Evolutionary conservation across 306 rosid genomes (phyloP).

Genomic region (Pyrus communis): DNA sequence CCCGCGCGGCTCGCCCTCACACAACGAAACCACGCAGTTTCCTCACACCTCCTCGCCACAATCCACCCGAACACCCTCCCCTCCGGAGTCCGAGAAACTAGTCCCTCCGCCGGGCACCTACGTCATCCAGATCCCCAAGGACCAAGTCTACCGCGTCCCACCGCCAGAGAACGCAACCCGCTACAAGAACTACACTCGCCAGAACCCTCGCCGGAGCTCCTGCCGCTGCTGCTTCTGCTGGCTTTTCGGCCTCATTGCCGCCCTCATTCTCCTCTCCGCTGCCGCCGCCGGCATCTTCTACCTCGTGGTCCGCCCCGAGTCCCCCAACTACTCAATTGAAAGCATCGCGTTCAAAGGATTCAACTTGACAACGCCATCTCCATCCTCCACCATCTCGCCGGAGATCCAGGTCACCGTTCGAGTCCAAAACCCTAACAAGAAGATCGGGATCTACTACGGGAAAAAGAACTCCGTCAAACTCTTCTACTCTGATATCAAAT

Average conservation of each 20-base stretch:
- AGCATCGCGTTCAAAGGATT: slow-evolving; percentile 35
- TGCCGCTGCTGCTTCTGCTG: slow-evolving; percentile 43
- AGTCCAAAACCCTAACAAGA: slow-evolving; percentile 53
- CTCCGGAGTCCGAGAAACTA: slow-evolving; percentile 22
- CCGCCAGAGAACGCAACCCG: slow-evolving; percentile 63
- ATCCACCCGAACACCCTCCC: neutral
- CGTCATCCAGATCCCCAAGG: slow-evolving; percentile 66
- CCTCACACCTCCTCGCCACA: neutral
- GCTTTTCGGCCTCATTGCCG: slow-evolving; percentile 22
- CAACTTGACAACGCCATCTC: slow-evolving; percentile 26
- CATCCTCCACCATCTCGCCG: slow-evolving; percentile 32
- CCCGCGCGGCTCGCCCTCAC: slow-evolving; percentile 36
- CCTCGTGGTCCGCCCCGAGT: slow-evolving; percentile 48
- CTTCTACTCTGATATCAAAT: slow-evolving; percentile 24
- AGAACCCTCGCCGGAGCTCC: slow-evolving; percentile 15
- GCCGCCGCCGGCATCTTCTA: slow-evolving; percentile 43
- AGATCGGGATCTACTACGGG: slow-evolving; percentile 62
- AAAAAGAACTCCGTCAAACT: slow-evolving; percentile 39
- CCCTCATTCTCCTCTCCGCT: slow-evolving; percentile 30
- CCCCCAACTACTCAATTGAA: slow-evolving; percentile 47
- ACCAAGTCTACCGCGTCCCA: slow-evolving; percentile 70
- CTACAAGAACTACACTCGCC: slow-evolving; percentile 32
- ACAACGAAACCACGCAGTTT: neutral
- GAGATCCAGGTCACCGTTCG: slow-evolving; percentile 36
- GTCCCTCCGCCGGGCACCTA: slow-evolving; percentile 55